phyloP scores from a whole-genome alignment of 352 stramenopile species.

The Globisporangium orthogonon region DNA sequence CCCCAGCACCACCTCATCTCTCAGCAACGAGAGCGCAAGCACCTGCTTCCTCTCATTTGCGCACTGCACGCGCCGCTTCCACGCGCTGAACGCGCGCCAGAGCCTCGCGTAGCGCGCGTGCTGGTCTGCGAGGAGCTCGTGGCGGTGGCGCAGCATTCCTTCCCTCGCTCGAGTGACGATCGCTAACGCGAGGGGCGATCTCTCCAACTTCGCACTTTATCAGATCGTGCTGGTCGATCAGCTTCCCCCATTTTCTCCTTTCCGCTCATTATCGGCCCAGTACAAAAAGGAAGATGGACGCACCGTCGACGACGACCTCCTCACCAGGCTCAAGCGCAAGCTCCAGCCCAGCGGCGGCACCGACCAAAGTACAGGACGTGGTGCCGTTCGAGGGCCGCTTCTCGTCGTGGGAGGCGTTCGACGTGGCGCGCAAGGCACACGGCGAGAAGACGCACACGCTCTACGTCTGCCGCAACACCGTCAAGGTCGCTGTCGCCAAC shows the following conservation, averaged over 20 bases:
- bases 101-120: constrained; percentile 10
- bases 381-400: constrained; percentile 64
- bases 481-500: constrained; percentile 70
- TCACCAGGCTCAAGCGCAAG: background rate
- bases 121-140: constrained; percentile 8
- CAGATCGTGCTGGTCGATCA: background rate
- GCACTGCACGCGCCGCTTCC: background rate
- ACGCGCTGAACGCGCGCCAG: constrained; percentile 6
- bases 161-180: background rate
- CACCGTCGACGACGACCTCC: background rate
- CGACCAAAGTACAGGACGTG: constrained; percentile 39
- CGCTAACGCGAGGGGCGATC: background rate
- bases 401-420: constrained; percentile 73
- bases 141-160: background rate
- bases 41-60: constrained; percentile 8
- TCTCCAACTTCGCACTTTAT: background rate
- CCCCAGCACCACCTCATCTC: background rate
- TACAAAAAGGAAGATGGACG: background rate
- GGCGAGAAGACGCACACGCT: constrained; percentile 76
- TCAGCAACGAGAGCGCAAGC: background rate
- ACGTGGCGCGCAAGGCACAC: constrained; percentile 53
- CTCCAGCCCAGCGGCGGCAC: constrained; percentile 1
- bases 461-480: constrained; percentile 75
- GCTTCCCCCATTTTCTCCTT: background rate
- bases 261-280: background rate